Conservation (phyloP, 441 rosid genomes). For the Pelargonium myrrhifolium region DNA sequence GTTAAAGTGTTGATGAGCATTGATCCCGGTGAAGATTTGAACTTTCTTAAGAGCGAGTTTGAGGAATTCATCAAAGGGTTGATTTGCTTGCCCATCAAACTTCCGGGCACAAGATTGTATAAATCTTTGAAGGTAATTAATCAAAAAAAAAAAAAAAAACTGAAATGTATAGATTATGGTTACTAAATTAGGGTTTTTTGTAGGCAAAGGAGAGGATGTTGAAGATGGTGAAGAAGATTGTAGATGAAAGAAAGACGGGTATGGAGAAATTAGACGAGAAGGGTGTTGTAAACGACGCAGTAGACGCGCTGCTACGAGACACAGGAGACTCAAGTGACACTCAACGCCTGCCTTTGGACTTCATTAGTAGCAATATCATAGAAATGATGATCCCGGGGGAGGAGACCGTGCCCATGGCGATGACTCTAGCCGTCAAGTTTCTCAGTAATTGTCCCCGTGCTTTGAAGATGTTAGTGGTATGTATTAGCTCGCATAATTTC, state of each 20-base stretch:
- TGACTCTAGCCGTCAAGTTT: conserved; percentile 60
- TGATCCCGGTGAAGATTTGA: conserved; percentile 48
- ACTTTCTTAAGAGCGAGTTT: conserved; percentile 46
- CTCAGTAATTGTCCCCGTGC: conserved; percentile 45
- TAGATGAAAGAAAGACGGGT: conserved; percentile 35
- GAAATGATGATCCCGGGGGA: conserved; percentile 84
- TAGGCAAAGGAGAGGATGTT: conserved; percentile 56
- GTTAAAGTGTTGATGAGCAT: conserved; percentile 48
- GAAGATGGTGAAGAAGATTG: conserved; percentile 44
- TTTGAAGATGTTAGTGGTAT: conserved; percentile 44
- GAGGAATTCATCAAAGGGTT: conserved; percentile 66
- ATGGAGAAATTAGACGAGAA: conserved; percentile 25
- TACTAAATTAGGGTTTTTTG: conserved; percentile 16
- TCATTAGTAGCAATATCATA: conserved; percentile 49
- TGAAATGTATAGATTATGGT: not conserved
- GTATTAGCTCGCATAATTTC: not conserved
- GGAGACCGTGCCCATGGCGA: conserved; percentile 66
- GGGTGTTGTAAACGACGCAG: conserved; percentile 33
- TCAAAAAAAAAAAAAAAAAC: no score
- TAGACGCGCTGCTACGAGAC: conserved; percentile 64
- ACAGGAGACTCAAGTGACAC: conserved; percentile 36
- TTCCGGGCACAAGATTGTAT: conserved; percentile 60
- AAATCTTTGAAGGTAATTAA: conserved; percentile 51
- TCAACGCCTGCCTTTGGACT: conserved; percentile 50
- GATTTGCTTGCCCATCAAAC: conserved; percentile 57